A percentile compares a stretch with the other conserved stretches of the same genome.
Conservation (phyloP, 177 flowering plant genomes). For the Telopea speciosissima region DNA sequence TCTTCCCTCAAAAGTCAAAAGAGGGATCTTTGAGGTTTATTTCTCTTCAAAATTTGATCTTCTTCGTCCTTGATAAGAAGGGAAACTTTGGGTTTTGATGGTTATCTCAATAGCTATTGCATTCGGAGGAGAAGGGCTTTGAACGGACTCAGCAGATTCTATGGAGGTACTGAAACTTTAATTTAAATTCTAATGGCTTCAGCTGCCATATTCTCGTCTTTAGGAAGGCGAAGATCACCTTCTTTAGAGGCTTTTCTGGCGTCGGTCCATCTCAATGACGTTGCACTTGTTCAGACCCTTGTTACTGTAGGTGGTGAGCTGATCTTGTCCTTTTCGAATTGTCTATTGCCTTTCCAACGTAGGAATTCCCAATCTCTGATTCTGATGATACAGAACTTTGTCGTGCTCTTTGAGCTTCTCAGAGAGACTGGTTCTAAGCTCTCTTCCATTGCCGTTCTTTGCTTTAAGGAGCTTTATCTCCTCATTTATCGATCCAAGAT, state of each 20-base stretch:
- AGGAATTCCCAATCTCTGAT: constrained; percentile 46
- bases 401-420: constrained; percentile 39
- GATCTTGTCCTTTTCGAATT: constrained; percentile 25
- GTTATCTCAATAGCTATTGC: not conserved
- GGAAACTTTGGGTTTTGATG: not conserved
- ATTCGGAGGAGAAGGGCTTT: not conserved
- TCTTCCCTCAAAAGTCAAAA: too few relatives aligned
- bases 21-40: too few relatives aligned
- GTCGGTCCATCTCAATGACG: constrained; percentile 50
- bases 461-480: not conserved
- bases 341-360: constrained; percentile 37
- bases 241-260: constrained; percentile 59
- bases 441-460: not conserved
- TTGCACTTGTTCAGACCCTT: constrained; percentile 41
- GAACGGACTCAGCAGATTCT: not conserved
- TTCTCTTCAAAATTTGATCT: too few relatives aligned
- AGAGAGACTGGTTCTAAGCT: not conserved
- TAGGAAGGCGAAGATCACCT: constrained; percentile 58
- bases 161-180: not conserved
- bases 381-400: constrained; percentile 39
- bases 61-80: not conserved
- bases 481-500: not conserved
- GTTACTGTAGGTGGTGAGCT: constrained; percentile 32
- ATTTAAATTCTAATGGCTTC: constrained; percentile 34
- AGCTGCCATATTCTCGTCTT: constrained; percentile 59